Evolutionary conservation across 257 asterid species (phyloP), one percentile per base, ranked within the genome.

Genomic region (Euphrasia confusa): DNA sequence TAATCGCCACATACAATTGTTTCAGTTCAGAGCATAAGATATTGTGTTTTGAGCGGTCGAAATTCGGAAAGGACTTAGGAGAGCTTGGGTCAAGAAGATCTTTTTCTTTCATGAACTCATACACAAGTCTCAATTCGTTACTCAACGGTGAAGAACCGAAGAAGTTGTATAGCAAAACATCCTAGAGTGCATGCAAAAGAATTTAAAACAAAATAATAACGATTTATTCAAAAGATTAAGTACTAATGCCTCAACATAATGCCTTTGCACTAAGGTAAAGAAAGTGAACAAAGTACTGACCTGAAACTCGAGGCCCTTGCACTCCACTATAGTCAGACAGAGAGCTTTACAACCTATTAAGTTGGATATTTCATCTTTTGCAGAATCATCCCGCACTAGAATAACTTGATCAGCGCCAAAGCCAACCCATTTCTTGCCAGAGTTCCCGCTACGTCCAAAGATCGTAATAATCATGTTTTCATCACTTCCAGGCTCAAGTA

Each of bases 401-500:
- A 83, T 83, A 7, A 83, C 88, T 56, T 83, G 95, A 10, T 85
- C 90, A 0, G 90, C 88, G 44, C 90, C 95, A 48, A 85, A 85
- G 2, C 86, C 86, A 2, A 79, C 67, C 74, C 81, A 59, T 50
- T 83, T 76, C 39, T 12, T 10, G 14, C 68, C 69, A 55, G 15
- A 14, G 57, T 52, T 71, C 58, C 66, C 70, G 18, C 75, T 74
- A 21, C 75, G 67, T 15, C 90, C 83, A 28, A 85, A 83, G 10
- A 85, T 81, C 33, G 81, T 72, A 7, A 75, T 17, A 12, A 85
- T 79, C 5, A 80, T 72, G 68, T 79, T 79, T 56, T 81, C 84
- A 7, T 79, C 77, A 35, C 75, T 77, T 35, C 80, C 79, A 1
- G 82, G 77, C 60, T 81, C 79, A 5, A 85, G 75, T 12, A 85